Evolutionary conservation across 345 rosid species (phyloP).

Genomic region (Combretum micranthum): DNA sequence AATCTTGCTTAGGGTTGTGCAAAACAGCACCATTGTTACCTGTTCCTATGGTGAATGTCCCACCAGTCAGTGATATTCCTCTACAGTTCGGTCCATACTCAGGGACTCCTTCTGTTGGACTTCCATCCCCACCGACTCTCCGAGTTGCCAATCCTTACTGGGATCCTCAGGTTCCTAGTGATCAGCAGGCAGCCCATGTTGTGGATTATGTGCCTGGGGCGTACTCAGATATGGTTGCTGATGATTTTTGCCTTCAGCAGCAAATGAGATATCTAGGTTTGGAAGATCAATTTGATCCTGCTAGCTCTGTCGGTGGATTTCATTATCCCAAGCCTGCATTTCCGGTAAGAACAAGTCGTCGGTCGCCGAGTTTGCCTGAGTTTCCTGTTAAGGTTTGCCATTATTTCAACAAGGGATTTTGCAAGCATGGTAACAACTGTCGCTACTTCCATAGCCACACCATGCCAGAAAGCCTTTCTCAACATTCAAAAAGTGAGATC

Average conservation of each 20-base stretch:
- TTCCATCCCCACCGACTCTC: constrained; percentile 32
- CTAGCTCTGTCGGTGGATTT: constrained; percentile 26
- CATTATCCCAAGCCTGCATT: constrained; percentile 34
- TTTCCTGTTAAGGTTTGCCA: constrained; percentile 85
- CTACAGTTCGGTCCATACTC: constrained; percentile 32
- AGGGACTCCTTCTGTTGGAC: constrained; percentile 13
- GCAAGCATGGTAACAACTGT: constrained; percentile 86
- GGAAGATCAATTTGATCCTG: constrained; percentile 42
- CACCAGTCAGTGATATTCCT: constrained; percentile 26
- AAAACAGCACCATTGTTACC: constrained; percentile 20
- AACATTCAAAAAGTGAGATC: constrained; percentile 37
- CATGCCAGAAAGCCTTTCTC: constrained; percentile 43
- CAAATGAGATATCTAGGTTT: constrained; percentile 44
- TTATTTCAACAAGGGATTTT: constrained; percentile 76
- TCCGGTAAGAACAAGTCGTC: constrained; percentile 45
- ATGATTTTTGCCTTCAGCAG: constrained; percentile 30
- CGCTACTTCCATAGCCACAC: constrained; percentile 71
- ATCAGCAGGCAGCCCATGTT: constrained; percentile 24
- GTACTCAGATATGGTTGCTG: constrained; percentile 25
- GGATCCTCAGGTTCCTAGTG: constrained; percentile 32
- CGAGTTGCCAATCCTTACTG: constrained; percentile 38
- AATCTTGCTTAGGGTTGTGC: constrained; percentile 44
- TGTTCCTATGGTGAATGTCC: constrained; percentile 7
- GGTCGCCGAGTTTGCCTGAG: constrained; percentile 80
- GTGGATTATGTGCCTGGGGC: constrained; percentile 26